Evolutionary conservation across 108 stramenopile genomes (phyloP), one percentile per base, ranked within the genome.

Genomic region (Skeletonema potamos): DNA sequence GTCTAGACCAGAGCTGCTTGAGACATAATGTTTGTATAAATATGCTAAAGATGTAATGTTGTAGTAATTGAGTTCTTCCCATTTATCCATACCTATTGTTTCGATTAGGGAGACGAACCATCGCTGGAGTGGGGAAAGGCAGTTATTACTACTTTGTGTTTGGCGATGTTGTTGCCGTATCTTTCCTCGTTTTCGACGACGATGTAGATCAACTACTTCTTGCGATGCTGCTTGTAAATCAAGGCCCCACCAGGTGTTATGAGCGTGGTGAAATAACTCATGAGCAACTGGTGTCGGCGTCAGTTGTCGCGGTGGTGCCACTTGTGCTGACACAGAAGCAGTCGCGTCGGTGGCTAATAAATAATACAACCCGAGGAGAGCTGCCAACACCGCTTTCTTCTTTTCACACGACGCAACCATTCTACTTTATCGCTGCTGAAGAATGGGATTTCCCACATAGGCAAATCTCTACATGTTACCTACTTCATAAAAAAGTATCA

Each of bases 11-110:
- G 67, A 66, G 41, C 20, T 58, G 0, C 48, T 20, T 1, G 48
- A 32, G 5, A 79, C 58, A 22, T 79, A 46, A 68, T 79, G 77
- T 66, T 79, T 79, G 72, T 79, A 79, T n/a, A 73, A 37, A 27
- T 73, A 79, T 1, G 76, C 68, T 18, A 77, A 26, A 18, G 62
- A 57, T 29, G 76, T 77, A 59, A 77, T 6, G 37, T 77, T 77
- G 62, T 77, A 70, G 9, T 56, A n/a, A 27, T 69, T 20, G 43
- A 77, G 27, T 7, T 17, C 20, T 32, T 57, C 41, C 67, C 68
- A 77, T 12, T 62, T 62, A 1, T 41, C 33, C 10, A 17, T 12
- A 22, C 60, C 64, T 1, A 76, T 76, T 36, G 61, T 37, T 9
- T 76, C 66, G 34, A 76, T 68, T 34, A 60, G 28, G 43, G 36